Base-by-base conservation (phyloP, 345 rosid species). In the Ailanthus altissimus region DNA sequence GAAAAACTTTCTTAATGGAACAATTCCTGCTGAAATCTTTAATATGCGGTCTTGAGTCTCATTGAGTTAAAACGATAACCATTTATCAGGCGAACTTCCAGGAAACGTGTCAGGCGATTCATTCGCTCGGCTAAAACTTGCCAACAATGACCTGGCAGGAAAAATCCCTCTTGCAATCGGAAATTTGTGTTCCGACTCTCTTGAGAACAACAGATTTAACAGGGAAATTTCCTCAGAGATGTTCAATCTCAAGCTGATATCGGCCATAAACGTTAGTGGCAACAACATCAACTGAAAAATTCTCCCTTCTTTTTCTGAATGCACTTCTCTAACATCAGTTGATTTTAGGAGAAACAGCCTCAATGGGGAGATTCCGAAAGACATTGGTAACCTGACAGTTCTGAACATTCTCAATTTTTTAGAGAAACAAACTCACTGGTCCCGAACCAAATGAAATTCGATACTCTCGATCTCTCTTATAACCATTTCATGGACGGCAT, bases 71-170 rank as follows among this genome's bases (percentile, higher is more conserved):
- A n/a, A 73, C 43, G 86, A 90, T 46, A 95, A 95, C 59, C 77
- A 70, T 63, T 89, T 95, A 75, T 85, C 98, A 23, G 98, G 98
- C 3, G 90, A 89, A 50, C 85, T 95, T 11, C 98, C 99, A 2
- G 36, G 51, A 0, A 79, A 66, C 59, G 86, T 94, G 84, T 91
- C 94, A 6, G 88, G 92, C 8, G 74, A 51, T 49, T 46, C 67
- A 16, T 81, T 93, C 11, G 85, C 79, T 3, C 79, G 51, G 50
- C 72, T 94, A 26, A 75, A 82, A 40, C 43, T 90, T 56, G 83
- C 94, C 0, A 85, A 88, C 84, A 91, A 93, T 67, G 70, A 84
- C 82, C 75, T 93, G 1, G 45, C 89, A 18, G 98, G 99, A 0
- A 79, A 70, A 64, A 88, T 94, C 14, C 97, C 98, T 0, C 81